Percentiles rank a stretch among this genome's conserved stretches.
Conservation (phyloP, 2,329 filamentous ascomycete genomes). For the Pseudocercospora musae region DNA sequence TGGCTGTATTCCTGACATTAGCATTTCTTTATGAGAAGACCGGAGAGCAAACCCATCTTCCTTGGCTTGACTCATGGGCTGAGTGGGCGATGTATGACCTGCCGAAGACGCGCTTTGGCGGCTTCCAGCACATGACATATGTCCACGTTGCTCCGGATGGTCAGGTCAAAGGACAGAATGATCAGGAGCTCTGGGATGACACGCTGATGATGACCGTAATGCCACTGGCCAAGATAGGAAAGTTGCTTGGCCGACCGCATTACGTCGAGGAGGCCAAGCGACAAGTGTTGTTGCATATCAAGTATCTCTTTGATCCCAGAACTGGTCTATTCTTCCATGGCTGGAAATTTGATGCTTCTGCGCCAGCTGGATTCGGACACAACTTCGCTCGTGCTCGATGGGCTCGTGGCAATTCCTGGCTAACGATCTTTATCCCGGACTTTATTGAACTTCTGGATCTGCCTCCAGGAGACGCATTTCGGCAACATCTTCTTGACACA, state of each 20-base stretch:
- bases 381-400: slow-evolving; percentile 56
- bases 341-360: slow-evolving; percentile 68
- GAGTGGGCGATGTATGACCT: slow-evolving; percentile 80
- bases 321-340: slow-evolving; percentile 78
- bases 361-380: slow-evolving; percentile 50
- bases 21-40: slow-evolving; percentile 77
- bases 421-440: slow-evolving; percentile 80
- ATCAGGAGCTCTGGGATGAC: slow-evolving; percentile 78
- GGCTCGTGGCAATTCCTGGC: slow-evolving; percentile 66
- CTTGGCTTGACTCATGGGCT: slow-evolving; percentile 77
- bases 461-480: slow-evolving; percentile 57
- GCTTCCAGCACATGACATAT: slow-evolving; percentile 76
- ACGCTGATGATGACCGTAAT: slow-evolving; percentile 86
- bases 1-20: slow-evolving; percentile 73
- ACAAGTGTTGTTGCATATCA: slow-evolving; percentile 73
- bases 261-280: slow-evolving; percentile 75
- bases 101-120: slow-evolving; percentile 65
- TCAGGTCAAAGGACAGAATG: slow-evolving; percentile 45
- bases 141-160: slow-evolving; percentile 45
- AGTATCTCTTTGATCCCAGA: slow-evolving; percentile 71
- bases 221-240: slow-evolving; percentile 75
- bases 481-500: slow-evolving; percentile 58
- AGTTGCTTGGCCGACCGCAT: slow-evolving; percentile 64
- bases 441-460: slow-evolving; percentile 71
- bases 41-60: slow-evolving; percentile 63